Percentiles rank a stretch among this genome's conserved stretches.
These are phyloP conservation scores for Chaetomiaceae sp. DNA, from an alignment of 2,329 filamentous ascomycete genomes.

Conservation along the genomic window DNA sequence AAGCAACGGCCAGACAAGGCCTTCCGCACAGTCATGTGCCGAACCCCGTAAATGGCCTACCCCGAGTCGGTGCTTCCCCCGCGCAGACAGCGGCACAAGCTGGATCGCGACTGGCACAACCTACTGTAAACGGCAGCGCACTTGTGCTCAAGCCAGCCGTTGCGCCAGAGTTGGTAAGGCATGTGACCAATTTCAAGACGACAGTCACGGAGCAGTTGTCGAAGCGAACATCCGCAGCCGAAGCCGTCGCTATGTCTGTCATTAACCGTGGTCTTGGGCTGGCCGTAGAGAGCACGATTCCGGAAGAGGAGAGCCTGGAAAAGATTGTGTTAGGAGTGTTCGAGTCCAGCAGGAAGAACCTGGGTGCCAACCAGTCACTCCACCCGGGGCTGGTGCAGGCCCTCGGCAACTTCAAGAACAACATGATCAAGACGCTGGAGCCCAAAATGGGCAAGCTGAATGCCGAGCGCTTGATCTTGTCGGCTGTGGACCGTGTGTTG, in stretches of 20 bases:
- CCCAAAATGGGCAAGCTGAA: conserved; percentile 38
- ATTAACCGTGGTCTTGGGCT: conserved; percentile 49
- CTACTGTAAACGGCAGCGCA: conserved; percentile 7
- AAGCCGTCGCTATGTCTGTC: conserved; percentile 50
- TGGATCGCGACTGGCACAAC: conserved; percentile 15
- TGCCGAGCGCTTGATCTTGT: conserved; percentile 45
- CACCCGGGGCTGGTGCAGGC: conserved; percentile 39
- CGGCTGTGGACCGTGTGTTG: conserved; percentile 48
- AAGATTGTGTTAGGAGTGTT: conserved; percentile 45
- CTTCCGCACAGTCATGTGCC: conserved; percentile 7
- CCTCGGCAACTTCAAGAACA: conserved; percentile 43
- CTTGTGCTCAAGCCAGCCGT: conserved; percentile 34
- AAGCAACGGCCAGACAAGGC: conserved; percentile 16
- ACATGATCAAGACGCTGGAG: conserved; percentile 42
- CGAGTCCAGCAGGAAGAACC: conserved; percentile 25
- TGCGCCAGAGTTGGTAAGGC: conserved; percentile 40
- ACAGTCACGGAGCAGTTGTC: conserved; percentile 44
- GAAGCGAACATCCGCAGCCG: conserved; percentile 40
- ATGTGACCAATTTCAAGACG: conserved; percentile 44
- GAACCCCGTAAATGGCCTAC: conserved; percentile 20
- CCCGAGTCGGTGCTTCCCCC: conserved; percentile 8
- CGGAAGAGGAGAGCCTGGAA: conserved; percentile 45
- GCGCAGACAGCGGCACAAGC: conserved; percentile 4
- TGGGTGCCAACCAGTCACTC: conserved; percentile 25
- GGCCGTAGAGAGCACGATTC: conserved; percentile 37